Evolutionary conservation across 306 rosid genomes (phyloP), one percentile per base, ranked within the genome.

Genomic region (Cucurbita pepo): DNA sequence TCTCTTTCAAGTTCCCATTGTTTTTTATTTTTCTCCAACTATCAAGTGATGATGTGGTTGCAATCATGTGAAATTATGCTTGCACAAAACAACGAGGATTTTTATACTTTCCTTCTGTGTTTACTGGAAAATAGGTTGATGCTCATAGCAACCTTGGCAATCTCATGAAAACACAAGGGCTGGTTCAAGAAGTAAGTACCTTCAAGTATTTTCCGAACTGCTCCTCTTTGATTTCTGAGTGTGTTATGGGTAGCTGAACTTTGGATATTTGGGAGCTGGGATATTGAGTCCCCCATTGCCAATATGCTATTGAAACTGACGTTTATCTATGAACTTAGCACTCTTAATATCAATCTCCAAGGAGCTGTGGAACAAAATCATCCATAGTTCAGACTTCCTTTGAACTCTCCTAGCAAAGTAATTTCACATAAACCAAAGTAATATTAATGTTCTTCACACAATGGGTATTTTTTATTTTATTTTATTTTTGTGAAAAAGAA

Each of bases 101-200:
- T 57, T 73, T 67, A 73, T 57, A 62, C 65, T 58, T 79, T 76
- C 5, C 56, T 34, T 51, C 75, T 66, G 71, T 48, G 55, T 25
- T 53, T 56, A 72, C 77, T 81, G 69, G 57, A 71, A 25, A 65
- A 36, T 74, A 86, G 90, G 90, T 86, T 71, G 90, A 86, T 75
- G 90, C 90, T 58, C 90, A 83, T 63, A 86, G 90, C 73, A 86
- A 86, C 67, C 86, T 86, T 19, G 90, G 90, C 73, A 86, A 86
- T 80, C 77, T 86, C 76, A 86, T 86, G 90, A 86, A 86, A 82
- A 81, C 88, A 41, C 86, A 81, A 16, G 90, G 90, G 22, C 75
- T 86, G 80, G 92, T 91, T 79, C 96, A 89, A 89, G 98, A 94
- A 77, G 97, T 94, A 88, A 86, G 96, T 81, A 18, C 34, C 71